Base-by-base conservation (phyloP, 306 rosid species). In the Citrullus mucosospermus region DNA sequence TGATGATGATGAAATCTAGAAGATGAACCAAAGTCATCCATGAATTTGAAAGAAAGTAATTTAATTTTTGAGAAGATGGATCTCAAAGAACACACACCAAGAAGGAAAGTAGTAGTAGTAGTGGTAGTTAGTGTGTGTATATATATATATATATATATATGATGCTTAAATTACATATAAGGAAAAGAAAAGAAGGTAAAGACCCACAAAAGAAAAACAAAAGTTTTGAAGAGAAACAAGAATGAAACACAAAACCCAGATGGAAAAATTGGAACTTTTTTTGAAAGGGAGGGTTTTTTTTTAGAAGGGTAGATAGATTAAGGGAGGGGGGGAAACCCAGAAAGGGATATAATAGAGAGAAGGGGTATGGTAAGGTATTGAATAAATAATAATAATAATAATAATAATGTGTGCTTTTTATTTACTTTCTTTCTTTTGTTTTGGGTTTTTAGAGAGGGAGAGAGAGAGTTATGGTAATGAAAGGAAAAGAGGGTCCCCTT, bases 401-500 rank as follows among this genome's bases (percentile, higher is more conserved):
- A 44, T 44, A 44, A 36, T 36, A 58, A 58, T 59, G 18, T 58
- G 34, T 36, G 46, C 3, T 63, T 62, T 62, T 62, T 63, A 34
- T 14, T 63, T 34, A 62, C 8, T 63, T 16, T 16, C 17, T 36
- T 17, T 9, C 7, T 57, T 8, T 38, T 38, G 48, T 18, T 36
- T 36, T 36, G 22, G 28, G 50, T 17, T 17, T 36, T 65, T 32
- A 63, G 71, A 36, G 46, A 63, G 46, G 36, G 69, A 32, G 53
- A 8, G 69, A 58, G 61, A 77, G 54, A 22, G 56, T 70, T 70
- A 70, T 70, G 76, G 56, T 44, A 12, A 70, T 44, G 76, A 68
- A 56, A 46, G 53, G 20, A 22, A 78, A 62, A 65, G 80, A 76
- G 90, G 88, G 85, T 80, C 84, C 88, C 75, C 90, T 83, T 72